Base-by-base conservation (phyloP, 306 rosid genomes). In the Quercus ilex region DNA sequence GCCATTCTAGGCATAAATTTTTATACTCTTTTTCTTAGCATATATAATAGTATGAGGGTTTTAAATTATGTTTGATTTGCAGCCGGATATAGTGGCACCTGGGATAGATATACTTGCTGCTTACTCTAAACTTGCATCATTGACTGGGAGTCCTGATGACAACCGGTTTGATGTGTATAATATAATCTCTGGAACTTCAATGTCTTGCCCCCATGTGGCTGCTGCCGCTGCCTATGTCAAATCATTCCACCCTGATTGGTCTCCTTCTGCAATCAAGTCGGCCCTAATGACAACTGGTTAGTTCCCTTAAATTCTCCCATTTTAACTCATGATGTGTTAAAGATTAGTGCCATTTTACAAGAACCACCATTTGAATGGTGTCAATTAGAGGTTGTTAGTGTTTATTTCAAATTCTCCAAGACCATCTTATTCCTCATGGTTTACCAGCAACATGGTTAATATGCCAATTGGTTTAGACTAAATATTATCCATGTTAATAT, bases 211-310 rank as follows among this genome's bases (percentile, higher is more conserved):
- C 11, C 98, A 93, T 74, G 98, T 64, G 23, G 23, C 83, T 1
- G 94, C 91, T 0, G 87, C 96, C 4, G 95, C 96, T 8, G 94
- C 93, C 41, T 90, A 84, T 52, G 87, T 91, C 90, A 90, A 90
- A 82, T 79, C 94, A 73, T 88, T 90, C 85, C 98, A 93, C 83
- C 94, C 93, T 8, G 83, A 89, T 6, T 91, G 98, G 98, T 88
- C 88, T 55, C 92, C 97, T 12, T 91, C 98, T 41, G 97, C 98
- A 15, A 83, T 93, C 83, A 93, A 91, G 86, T 93, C 98, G 5
- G 93, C 98, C 76, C 91, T 93, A 79, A 91, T 91, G 92, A 93
- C 97, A 80, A 89, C 95, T 1, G 97, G 97, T 94, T 70, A 78
- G 75, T 31, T 5, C 63, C 75, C 69, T 55, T 26, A 82, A 56